phyloP scores from a whole-genome alignment of 257 asterid species.

The Salvia hispanica region DNA sequence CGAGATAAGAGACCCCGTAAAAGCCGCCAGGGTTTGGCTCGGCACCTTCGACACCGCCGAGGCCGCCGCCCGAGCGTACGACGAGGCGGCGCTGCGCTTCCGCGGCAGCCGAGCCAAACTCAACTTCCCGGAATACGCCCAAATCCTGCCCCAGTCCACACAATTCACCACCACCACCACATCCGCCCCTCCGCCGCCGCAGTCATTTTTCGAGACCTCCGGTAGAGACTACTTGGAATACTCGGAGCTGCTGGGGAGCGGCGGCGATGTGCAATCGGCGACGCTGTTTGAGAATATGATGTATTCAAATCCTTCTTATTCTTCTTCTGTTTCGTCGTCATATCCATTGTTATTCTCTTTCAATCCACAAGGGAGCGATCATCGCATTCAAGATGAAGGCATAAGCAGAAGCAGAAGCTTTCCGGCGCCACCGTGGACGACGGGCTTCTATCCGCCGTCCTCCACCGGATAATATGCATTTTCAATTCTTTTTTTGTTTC shows the following conservation, averaged over 20 bases:
- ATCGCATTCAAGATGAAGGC: conserved; percentile 34
- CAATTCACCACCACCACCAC: conserved; percentile 24
- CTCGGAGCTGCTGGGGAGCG: conserved; percentile 52
- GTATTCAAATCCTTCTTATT: conserved; percentile 39
- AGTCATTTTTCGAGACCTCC: conserved; percentile 31
- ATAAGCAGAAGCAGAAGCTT: conserved; percentile 26
- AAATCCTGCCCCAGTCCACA: conserved; percentile 35
- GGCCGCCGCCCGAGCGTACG: conserved; percentile 90
- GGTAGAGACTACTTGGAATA: conserved; percentile 62
- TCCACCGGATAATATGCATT: conserved; percentile 32
- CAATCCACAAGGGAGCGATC: conserved; percentile 34
- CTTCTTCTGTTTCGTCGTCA: conserved; percentile 25
- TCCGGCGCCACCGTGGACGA: conserved; percentile 50
- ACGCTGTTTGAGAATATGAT: conserved; percentile 52
- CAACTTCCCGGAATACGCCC: conserved; percentile 73
- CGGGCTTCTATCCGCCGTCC: conserved; percentile 51
- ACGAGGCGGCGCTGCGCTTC: conserved; percentile 79
- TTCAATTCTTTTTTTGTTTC: neutral
- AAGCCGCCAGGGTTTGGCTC: conserved; percentile 85
- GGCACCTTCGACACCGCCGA: conserved; percentile 94
- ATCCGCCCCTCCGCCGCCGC: conserved; percentile 29
- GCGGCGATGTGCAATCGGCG: conserved; percentile 36
- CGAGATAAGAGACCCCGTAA: conserved; percentile 85
- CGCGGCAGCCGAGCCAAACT: conserved; percentile 86
- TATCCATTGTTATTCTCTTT: conserved; percentile 53